Base-by-base conservation (phyloP, 106 monocot species). In the Iris macrosiphon region DNA sequence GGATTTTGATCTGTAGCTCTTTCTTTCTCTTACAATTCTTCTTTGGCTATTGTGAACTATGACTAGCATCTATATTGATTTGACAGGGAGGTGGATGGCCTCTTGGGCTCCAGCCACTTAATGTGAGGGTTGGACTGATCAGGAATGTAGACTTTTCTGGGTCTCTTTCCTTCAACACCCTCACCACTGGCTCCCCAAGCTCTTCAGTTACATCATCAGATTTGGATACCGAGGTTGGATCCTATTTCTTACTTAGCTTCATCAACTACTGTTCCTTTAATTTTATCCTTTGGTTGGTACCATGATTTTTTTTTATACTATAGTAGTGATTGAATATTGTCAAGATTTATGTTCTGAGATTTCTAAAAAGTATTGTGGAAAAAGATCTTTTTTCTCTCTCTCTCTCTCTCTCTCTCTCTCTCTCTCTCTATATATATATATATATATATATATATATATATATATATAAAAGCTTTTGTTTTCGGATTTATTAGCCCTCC, bases 31-130 rank as follows among this genome's bases (percentile, higher is more conserved):
- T n/a, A 7, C 10, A 30, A 29, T 4, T 6, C 18, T 7, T 4
- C 3, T 15, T 7, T 22, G 6, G 7, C 15, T 31, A 10, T 2
- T 3, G 11, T 31, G 5, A 18, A n/a, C 22, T 29, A 4, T 30
- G 2, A 7, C 7, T 31, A 4, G 7, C 2, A 16, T 0, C 4
- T 29, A 13, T 49, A 1, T n/a, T 7, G 1, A 2, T 52, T 32
- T 53, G 32, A 8, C 67, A 77, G 66, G 77, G 61, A 57, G 55
- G 66, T 60, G 77, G 77, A 10, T 71, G 77, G 77, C 77, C 77
- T 56, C 71, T 77, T 47, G 66, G 77, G 1, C 49, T 77, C 46
- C 77, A 61, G 52, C 71, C 77, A 27, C 12, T 77, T 70, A 66
- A 77, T 42, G 46, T 56, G 58, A 66, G 65, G 25, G 34, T 29